Percentiles rank a stretch among this genome's conserved stretches.
These are phyloP conservation scores for Fagus sylvatica DNA, from an alignment of 306 rosid genomes.

Conservation along the genomic window DNA sequence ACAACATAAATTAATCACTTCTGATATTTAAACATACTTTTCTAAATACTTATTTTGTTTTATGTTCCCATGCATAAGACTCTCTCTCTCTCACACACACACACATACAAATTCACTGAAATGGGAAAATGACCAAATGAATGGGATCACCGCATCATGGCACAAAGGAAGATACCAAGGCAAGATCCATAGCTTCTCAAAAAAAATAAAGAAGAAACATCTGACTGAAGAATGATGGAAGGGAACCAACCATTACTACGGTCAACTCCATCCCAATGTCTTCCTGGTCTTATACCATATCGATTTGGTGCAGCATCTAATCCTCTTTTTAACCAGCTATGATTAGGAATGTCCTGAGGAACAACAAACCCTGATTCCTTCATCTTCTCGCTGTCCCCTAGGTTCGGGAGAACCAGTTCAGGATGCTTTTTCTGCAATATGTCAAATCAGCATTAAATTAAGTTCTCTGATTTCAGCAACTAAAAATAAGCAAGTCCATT, in stretches of 20 bases:
- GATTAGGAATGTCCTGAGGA: conserved; percentile 84
- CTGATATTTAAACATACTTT: not conserved
- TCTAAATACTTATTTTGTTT: not conserved
- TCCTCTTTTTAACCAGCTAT: conserved; percentile 86
- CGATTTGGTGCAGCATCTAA: conserved; percentile 78
- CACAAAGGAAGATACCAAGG: too few relatives aligned
- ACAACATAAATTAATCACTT: conserved; percentile 15
- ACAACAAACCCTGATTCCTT: conserved; percentile 80
- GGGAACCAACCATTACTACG: conserved; percentile 80
- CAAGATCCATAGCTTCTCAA: not conserved
- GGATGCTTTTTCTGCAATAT: conserved; percentile 62
- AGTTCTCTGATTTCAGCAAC: conserved; percentile 8
- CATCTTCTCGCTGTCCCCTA: conserved; percentile 76
- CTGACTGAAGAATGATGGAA: not conserved
- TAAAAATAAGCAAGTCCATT: conserved; percentile 1
- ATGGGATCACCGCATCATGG: too few relatives aligned
- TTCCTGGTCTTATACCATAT: conserved; percentile 81
- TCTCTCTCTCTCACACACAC: too few relatives aligned
- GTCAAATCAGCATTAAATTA: conserved; percentile 23
- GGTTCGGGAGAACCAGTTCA: conserved; percentile 51
- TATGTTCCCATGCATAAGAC: not conserved
- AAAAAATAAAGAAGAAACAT: conserved; percentile 1
- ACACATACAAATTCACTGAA: too few relatives aligned
- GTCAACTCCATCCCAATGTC: conserved; percentile 98
- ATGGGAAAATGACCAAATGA: too few relatives aligned